Base-by-base conservation (phyloP, 306 rosid genomes). In the Pyrus bretschneideri region DNA sequence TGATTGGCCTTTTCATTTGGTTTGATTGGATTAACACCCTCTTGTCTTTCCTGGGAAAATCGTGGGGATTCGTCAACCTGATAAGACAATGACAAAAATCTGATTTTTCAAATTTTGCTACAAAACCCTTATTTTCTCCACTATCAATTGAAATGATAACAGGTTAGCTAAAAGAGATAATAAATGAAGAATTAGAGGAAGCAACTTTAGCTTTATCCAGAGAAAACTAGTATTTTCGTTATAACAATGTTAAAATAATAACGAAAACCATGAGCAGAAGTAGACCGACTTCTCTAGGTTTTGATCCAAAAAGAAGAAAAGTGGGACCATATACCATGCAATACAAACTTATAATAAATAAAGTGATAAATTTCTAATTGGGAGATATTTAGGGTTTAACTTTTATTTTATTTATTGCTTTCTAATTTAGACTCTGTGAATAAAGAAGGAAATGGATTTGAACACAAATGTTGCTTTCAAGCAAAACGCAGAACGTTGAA, bases 21-120 rank as follows among this genome's bases (percentile, higher is more conserved):
- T 42, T 70, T 46, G 62, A 63, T 42, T 42, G 12, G 45, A 30
- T 42, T 23, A 76, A n/a, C 66, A 46, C 2, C 14, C 11, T 40
- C 13, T 79, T 66, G 69, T n/a, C 67, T 73, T 73, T 72, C 73
- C 76, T 21, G 4, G 62, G 45, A 79, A 67, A 73, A 42, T 66
- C 22, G 54, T 66, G 19, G 6, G 14, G 14, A 9, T 1, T 10
- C 11, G 10, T 11, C 8, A 30, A 17, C 14, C 57, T 46, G 18
- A 70, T 57, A 25, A 60, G 18, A 70, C 66, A 60, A 60, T 60
- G 66, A 60, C 23, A 6, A 8, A 58, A 58, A 22, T 58, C 14
- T 27, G 1, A 21, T 22, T 58, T n/a, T 22, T 11, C 15, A 22
- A 57, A 2, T 9, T 6, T 3, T 54, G 59, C 8, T 58, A 7